A percentile compares a stretch with the other conserved stretches of the same genome.
These are phyloP conservation scores for Rhododendron griersonianum DNA, from an alignment of 148 eudicot species.

Conservation along the genomic window DNA sequence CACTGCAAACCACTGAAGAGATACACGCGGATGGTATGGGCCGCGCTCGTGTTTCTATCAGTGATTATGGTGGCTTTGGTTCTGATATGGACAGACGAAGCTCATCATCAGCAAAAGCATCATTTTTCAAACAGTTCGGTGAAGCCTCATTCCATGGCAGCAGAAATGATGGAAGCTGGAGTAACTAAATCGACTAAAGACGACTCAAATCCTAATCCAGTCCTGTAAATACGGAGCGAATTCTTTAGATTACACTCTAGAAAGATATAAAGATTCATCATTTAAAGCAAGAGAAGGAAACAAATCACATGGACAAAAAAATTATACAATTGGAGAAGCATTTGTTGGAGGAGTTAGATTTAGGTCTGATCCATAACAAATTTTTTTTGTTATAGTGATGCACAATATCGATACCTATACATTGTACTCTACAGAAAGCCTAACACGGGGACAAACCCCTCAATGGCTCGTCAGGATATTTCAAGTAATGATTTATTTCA, in stretches of 20 bases:
- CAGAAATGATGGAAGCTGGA: constrained; percentile 21
- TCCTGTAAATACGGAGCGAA: not conserved
- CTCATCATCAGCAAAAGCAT: constrained; percentile 22
- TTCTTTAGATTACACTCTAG: not conserved
- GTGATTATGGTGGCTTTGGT: constrained; percentile 39
- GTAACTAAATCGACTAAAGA: constrained; percentile 1
- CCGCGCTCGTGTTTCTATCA: constrained; percentile 41
- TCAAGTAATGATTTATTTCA: not conserved
- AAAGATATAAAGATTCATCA: not conserved
- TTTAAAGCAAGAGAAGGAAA: not conserved
- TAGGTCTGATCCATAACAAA: not conserved
- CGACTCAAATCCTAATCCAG: constrained; percentile 6
- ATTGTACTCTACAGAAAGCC: not conserved
- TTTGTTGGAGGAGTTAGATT: not conserved
- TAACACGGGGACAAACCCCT: constrained; percentile 14
- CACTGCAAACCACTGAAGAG: constrained; percentile 67
- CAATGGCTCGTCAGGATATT: not conserved
- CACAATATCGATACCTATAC: not conserved
- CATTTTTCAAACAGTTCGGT: constrained; percentile 28
- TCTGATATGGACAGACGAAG: constrained; percentile 35
- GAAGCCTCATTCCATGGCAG: constrained; percentile 22
- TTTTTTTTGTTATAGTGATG: not conserved
- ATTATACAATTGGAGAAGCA: not conserved
- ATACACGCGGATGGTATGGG: constrained; percentile 39
- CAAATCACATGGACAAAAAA: not conserved